Evolutionary conservation across 2,329 filamentous ascomycete species (phyloP).

Genomic region (Microdochium paspali): DNA sequence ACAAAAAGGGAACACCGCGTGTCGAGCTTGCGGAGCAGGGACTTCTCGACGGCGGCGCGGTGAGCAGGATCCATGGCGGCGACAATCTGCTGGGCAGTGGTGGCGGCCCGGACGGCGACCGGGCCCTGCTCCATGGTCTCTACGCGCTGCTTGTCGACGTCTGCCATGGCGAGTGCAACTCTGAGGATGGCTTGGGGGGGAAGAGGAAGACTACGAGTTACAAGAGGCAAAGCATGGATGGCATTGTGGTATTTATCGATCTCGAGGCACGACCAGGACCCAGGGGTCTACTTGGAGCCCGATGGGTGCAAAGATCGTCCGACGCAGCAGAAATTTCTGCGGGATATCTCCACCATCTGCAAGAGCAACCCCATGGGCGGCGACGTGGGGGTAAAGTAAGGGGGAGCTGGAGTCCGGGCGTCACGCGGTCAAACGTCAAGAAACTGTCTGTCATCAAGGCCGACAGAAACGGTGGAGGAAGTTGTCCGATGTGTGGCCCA

Average conservation of each 20-base stretch:
- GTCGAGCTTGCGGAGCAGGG: slow-evolving; percentile 63
- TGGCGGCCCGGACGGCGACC: background rate
- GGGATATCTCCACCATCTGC: background rate
- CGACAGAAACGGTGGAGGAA: no score
- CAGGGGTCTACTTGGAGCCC: background rate
- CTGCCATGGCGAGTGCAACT: background rate
- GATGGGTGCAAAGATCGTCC: background rate
- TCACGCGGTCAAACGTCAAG: background rate
- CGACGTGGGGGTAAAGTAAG: background rate
- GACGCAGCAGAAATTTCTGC: background rate
- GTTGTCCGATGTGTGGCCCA: no score
- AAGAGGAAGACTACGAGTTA: background rate
- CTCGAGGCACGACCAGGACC: background rate
- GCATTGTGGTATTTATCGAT: background rate
- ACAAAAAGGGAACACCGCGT: slow-evolving; percentile 58
- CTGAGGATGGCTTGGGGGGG: background rate
- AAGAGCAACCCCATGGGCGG: background rate
- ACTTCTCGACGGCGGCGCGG: slow-evolving; percentile 49
- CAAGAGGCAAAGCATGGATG: background rate
- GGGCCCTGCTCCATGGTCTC: background rate
- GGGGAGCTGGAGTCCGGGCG: background rate
- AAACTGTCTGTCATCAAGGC: no score
- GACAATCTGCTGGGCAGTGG: background rate
- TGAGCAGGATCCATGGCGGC: slow-evolving; percentile 31
- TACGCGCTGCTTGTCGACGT: background rate